Evolutionary conservation across 106 monocot species (phyloP), one percentile per base, ranked within the genome.

Genomic region (Phalaenopsis equestris): DNA sequence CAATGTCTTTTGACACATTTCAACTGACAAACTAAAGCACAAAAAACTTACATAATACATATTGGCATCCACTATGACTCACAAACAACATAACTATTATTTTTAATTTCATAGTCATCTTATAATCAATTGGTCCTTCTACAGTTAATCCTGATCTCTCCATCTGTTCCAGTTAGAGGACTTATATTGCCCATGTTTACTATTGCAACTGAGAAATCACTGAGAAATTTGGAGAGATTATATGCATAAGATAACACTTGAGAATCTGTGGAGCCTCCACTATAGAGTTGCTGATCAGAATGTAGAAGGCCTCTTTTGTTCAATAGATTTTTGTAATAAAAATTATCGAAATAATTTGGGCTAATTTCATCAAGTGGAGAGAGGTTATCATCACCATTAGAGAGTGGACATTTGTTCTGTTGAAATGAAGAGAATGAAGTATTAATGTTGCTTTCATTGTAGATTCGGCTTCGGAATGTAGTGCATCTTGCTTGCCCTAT

Each of bases 141-240:
- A 48, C 91, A 91, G 65, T 91, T 88, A 45, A 76, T 81, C 80
- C 91, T 82, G 47, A 91, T 91, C 87, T 91, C 87, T 10, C 91
- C 91, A 81, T 55, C 48, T 16, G 65, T 79, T 23, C 89, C 89
- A 38, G 91, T 91, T 45, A 91, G 82, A 55, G 87, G 87, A 30
- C 80, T 79, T 24, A 91, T 84, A 41, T 78, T 85, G 4, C 91
- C 91, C 91, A 91, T 91, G 6, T 83, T 88, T 37, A 91, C 82
- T 80, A 91, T 91, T 4, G 88, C 88, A 6, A 76, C 55, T 1
- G 78, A 77, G 77, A 91, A 91, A 68, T 91, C 91, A 21, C 41
- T 84, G 76, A 77, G 88, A 55, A 91, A 91, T 75, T 72, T 77
- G 1, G 58, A 73, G 16, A 39, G 75, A 76, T 89, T 80, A 2